Base-by-base conservation (phyloP, 2,329 filamentous ascomycete genomes). In the Paecilomyces fulvus region DNA sequence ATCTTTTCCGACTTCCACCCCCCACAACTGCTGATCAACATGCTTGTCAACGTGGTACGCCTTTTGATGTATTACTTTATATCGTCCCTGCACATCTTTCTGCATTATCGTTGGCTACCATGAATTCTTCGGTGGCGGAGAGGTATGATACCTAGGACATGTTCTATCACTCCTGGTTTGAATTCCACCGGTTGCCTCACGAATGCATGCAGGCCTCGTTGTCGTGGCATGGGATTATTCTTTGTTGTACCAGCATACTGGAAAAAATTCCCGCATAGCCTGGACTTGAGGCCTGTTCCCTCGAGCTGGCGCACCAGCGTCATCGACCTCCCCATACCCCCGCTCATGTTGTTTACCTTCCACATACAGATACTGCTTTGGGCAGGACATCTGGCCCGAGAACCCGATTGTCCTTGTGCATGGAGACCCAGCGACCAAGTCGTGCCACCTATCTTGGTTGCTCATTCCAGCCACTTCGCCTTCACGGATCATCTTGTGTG, bases 221-320 rank as follows among this genome's bases (percentile, higher is more conserved):
- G 65, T 69, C 65, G 72, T 75, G 70, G 72, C 68, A 64, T 67
- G 59, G 64, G 63, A 57, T 58, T 61, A 59, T 65, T 59, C 64
- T 61, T 63, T 67, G 50, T 62, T 61, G 64, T 64, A 66, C 63
- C 62, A 17, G 66, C 61, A 58, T 67, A 56, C 55, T 55, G 59
- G 56, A 52, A 62, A 62, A 71, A 72, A 72, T 72, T 71, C 66
- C 69, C 70, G 70, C 71, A 73, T 62, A 63, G 48, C 53, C 61
- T 60, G 63, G 56, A 60, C 33, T 21, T 56, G 53, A 25, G 53
- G 55, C 58, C 49, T 52, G 50, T 21, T 43, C 17, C 37, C n/a
- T 20, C 17, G 37, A 43, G 37, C 20, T 43, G 56, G 49, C 48
- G 53, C 52, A 37, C 52, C 49, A 55, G 30, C 33, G 37, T 53